These are phyloP conservation scores for Lasiodiplodia sp. DNA, from an alignment of 2,329 filamentous ascomycete genomes.

Conservation along the genomic window DNA sequence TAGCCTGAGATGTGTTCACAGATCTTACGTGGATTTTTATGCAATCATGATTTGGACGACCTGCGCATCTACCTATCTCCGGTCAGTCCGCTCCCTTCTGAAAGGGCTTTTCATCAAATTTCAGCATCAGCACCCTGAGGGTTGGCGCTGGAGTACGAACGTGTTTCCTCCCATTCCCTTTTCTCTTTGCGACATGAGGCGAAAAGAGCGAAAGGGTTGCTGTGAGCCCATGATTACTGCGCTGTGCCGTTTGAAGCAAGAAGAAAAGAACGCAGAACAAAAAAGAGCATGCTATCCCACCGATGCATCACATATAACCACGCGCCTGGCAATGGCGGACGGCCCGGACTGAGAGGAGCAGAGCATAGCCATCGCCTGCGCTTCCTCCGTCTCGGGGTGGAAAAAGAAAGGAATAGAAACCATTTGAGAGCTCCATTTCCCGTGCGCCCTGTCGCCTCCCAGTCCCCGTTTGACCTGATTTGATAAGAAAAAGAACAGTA, in stretches of 20 bases:
- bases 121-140: neutral
- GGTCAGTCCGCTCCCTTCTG: neutral
- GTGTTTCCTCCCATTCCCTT: neutral
- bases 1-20: neutral
- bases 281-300: slow-evolving; percentile 21
- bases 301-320: slow-evolving; percentile 8
- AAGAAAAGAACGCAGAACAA: neutral
- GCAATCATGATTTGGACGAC: slow-evolving; percentile 10
- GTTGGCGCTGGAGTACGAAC: neutral
- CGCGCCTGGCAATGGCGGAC: neutral
- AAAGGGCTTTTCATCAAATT: neutral
- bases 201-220: neutral
- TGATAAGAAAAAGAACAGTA: neutral
- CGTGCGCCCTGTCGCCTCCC: slow-evolving; percentile 9
- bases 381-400: neutral
- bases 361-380: slow-evolving; percentile 3
- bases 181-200: neutral
- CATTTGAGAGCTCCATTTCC: neutral
- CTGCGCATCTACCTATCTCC: slow-evolving; percentile 3
- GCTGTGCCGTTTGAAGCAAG: neutral
- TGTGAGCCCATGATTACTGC: neutral
- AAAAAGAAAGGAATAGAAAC: slow-evolving; percentile 5
- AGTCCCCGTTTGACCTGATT: slow-evolving; percentile 4
- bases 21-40: neutral
- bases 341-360: neutral